Evolutionary conservation across 169 alveolate genomes (phyloP).

Genomic region (Cryptosporidium xiaoi): DNA sequence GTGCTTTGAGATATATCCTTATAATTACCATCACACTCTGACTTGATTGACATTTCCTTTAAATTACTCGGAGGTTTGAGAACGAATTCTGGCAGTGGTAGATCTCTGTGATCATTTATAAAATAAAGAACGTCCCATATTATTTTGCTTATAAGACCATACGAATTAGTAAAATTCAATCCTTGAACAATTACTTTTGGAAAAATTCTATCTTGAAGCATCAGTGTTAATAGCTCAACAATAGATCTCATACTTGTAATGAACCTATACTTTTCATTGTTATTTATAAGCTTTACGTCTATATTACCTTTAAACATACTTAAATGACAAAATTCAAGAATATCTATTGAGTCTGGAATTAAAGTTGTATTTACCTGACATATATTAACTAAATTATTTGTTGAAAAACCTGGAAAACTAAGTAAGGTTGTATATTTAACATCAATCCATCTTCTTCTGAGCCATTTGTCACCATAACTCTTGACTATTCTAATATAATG

Average conservation of each 20-base stretch:
- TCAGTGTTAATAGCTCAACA: slow-evolving; percentile 64
- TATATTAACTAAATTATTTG: slow-evolving; percentile 60
- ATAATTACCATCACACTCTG: background rate
- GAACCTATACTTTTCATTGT: slow-evolving; percentile 49
- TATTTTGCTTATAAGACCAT: slow-evolving; percentile 63
- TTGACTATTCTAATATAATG: slow-evolving; percentile 41
- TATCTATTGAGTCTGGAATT: slow-evolving; percentile 70
- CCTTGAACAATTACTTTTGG: slow-evolving; percentile 72
- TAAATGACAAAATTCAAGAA: slow-evolving; percentile 67
- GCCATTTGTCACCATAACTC: slow-evolving; percentile 65
- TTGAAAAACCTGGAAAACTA: slow-evolving; percentile 73
- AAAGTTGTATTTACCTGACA: slow-evolving; percentile 75
- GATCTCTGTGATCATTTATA: slow-evolving; percentile 57
- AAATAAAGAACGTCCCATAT: slow-evolving; percentile 50
- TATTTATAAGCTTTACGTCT: slow-evolving; percentile 25
- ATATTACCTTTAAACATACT: slow-evolving; percentile 43
- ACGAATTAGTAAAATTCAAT: slow-evolving; percentile 50
- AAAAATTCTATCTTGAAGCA: slow-evolving; percentile 67
- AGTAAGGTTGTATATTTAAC: slow-evolving; percentile 62
- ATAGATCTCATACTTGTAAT: slow-evolving; percentile 73
- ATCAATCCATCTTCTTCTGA: slow-evolving; percentile 64
- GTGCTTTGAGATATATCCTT: background rate
- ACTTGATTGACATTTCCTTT: background rate
- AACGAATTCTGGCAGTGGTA: slow-evolving; percentile 42
- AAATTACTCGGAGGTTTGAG: slow-evolving; percentile 19